Percentiles rank a stretch among this genome's conserved stretches.
phyloP scores from a whole-genome alignment of 768 basidiomycete species.

The Russula olivacea region DNA sequence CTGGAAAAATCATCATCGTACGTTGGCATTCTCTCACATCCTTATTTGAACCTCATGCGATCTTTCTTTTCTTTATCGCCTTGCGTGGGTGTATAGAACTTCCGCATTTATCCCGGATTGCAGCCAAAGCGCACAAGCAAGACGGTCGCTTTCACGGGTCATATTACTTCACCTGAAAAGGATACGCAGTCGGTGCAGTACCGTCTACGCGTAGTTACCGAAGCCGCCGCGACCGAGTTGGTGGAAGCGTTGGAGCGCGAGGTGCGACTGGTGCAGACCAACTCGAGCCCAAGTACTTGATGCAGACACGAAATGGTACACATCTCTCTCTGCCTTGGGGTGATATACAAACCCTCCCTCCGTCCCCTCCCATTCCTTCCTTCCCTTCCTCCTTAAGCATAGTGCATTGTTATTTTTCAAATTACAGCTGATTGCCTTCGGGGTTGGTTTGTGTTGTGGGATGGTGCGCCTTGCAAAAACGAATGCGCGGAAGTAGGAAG shows the following conservation, averaged over 20 bases:
- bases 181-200: slow-evolving; percentile 50
- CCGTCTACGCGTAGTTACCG: slow-evolving; percentile 54
- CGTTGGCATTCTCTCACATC: slow-evolving; percentile 30
- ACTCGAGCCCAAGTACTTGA: slow-evolving; percentile 30
- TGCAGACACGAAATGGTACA: slow-evolving; percentile 15
- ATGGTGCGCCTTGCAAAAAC: neutral
- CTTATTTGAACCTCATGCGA: slow-evolving; percentile 2
- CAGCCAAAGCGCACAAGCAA: slow-evolving; percentile 49
- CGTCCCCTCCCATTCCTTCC: neutral
- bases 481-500: slow-evolving; percentile 2
- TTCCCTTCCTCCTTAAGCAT: neutral
- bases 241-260: slow-evolving; percentile 59
- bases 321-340: slow-evolving; percentile 26
- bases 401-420: neutral
- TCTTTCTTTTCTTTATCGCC: neutral
- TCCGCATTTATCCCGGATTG: slow-evolving; percentile 56
- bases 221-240: slow-evolving; percentile 50
- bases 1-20: slow-evolving; percentile 71
- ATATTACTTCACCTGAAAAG: slow-evolving; percentile 39
- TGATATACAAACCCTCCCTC: slow-evolving; percentile 4
- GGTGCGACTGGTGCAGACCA: slow-evolving; percentile 42
- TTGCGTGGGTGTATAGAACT: slow-evolving; percentile 54
- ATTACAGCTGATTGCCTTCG: slow-evolving; percentile 2
- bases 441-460: neutral
- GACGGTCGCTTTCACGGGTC: slow-evolving; percentile 60